Evolutionary conservation across 139 green algal genomes (phyloP).

Genomic region (Micractinium sp.): DNA sequence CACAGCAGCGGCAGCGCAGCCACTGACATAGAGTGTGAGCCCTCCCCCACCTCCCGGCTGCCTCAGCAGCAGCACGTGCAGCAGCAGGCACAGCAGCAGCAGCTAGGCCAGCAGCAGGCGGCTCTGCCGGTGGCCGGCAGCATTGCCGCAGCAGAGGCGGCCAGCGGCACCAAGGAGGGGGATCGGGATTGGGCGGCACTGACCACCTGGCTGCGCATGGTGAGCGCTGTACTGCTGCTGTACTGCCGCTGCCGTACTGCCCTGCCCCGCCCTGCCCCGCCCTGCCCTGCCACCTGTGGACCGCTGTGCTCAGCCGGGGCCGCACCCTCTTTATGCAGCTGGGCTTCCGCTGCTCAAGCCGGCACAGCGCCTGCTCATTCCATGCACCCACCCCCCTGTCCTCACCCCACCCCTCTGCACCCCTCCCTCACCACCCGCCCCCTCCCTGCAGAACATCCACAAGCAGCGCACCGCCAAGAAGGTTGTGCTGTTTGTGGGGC

Average conservation of each 20-base stretch:
- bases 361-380: too few relatives aligned
- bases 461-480: conserved; percentile 61
- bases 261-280: too few relatives aligned
- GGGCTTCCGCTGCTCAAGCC: too few relatives aligned
- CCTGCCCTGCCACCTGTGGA: too few relatives aligned
- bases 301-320: too few relatives aligned
- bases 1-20: not conserved
- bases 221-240: not conserved
- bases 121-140: not conserved
- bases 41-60: not conserved
- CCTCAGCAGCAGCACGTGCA: not conserved
- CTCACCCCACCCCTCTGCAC: too few relatives aligned
- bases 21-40: not conserved
- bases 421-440: not conserved
- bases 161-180: conserved; percentile 5
- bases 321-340: too few relatives aligned
- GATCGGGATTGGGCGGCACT: conserved; percentile 66
- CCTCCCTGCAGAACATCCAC: not conserved
- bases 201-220: conserved; percentile 60
- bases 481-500: conserved; percentile 56
- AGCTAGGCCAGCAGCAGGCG: not conserved
- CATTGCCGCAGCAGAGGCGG: conserved; percentile 4
- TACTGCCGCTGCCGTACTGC: too few relatives aligned
- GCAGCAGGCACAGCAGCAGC: not conserved
- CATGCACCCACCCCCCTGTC: not conserved